Evolutionary conservation across 2,329 filamentous ascomycete species (phyloP).

Genomic region (Fusarium humuli): DNA sequence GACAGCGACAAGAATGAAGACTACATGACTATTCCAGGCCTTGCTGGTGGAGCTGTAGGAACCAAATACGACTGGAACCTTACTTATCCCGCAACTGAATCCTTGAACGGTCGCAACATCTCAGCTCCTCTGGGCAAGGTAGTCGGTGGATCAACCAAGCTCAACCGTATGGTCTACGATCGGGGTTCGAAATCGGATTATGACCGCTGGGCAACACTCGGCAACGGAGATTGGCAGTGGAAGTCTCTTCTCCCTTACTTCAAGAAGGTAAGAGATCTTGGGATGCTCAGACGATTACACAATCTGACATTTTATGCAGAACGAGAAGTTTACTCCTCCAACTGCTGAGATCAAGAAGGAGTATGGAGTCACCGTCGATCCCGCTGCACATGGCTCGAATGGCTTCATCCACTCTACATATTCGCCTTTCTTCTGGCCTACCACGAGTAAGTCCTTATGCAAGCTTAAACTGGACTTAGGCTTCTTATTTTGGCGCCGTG

Average conservation of each 20-base stretch:
- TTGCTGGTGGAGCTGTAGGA: conserved; percentile 39
- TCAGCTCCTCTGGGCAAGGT: conserved; percentile 47
- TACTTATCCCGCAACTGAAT: conserved; percentile 19
- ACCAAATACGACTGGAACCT: conserved; percentile 44
- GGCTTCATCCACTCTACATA: conserved; percentile 38
- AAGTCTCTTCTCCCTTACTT: conserved; percentile 57
- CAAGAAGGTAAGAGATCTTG: conserved; percentile 51
- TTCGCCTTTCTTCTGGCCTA: conserved; percentile 43
- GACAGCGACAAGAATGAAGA: conserved; percentile 35
- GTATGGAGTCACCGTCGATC: conserved; percentile 33
- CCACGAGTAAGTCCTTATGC: conserved; percentile 25
- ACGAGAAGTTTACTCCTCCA: conserved; percentile 31
- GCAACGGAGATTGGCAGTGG: conserved; percentile 57
- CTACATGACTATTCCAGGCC: conserved; percentile 37
- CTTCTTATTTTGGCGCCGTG: neutral
- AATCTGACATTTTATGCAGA: conserved; percentile 14
- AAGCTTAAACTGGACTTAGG: neutral
- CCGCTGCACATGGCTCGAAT: conserved; percentile 22
- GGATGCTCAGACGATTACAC: rapidly evolving
- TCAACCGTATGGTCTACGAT: conserved; percentile 57
- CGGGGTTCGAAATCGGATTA: conserved; percentile 56
- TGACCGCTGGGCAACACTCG: conserved; percentile 59
- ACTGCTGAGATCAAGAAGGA: conserved; percentile 21
- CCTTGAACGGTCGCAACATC: conserved; percentile 30
- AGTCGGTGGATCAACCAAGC: conserved; percentile 55